Evolutionary conservation across 805 yeast species (phyloP), one percentile per base, ranked within the genome.

Genomic region (Helenozyma baotianmanensis): DNA sequence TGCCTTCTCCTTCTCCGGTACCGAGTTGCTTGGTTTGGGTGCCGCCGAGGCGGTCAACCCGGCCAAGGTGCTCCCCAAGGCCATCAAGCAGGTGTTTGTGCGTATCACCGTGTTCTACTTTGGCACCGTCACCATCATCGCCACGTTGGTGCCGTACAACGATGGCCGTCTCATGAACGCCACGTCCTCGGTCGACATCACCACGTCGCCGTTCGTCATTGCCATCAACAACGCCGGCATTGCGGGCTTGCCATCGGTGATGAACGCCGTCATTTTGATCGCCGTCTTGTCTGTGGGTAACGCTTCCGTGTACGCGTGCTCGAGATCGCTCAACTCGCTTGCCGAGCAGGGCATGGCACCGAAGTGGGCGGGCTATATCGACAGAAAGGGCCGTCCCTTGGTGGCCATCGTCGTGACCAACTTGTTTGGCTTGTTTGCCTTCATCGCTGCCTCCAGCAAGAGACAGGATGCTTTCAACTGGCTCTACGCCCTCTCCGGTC

Each of bases 201-300:
- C 78, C 18, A 80, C 85, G 17, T 82, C 89, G 12, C 90, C 90
- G 15, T 82, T 81, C 52, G 89, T 82, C 44, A 70, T 82, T 56
- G 87, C 89, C 25, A 74, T 81, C 36, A 62, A 69, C 19, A 61
- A 69, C 33, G 82, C 76, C 18, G 80, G 82, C 45, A 76, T 82
- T 43, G 62, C 61, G 30, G 82, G 76, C 26, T 68, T 81, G 30
- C 89, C 89, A 32, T 76, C 80, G 32, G 74, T 82, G 41, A 80
- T 82, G 65, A 82, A 82, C 53, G 85, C 78, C 14, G 86, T 82
- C 26, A 80, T 82, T 45, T 64, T 82, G 61, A 57, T 82, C 37
- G 79, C 89, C 3, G 86, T 82, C 17, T 58, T 80, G 35, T 81
- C 88, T 6, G 89, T 82, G 32, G 88, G 87, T 45, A 82, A 82